Base-by-base conservation (phyloP, 345 rosid genomes). In the Pugionium dolabratum region DNA sequence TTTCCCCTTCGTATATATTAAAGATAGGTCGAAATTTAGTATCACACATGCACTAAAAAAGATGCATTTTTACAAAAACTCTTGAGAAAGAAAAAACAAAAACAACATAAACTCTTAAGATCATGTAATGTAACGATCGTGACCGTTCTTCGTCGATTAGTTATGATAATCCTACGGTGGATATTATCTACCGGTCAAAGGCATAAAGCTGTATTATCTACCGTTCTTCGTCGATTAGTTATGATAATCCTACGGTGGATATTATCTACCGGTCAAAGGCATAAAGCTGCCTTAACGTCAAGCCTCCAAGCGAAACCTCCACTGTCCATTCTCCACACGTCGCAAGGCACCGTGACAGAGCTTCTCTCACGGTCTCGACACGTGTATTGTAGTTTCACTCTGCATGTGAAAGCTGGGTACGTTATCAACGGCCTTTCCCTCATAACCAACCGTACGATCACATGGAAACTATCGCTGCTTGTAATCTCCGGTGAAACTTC, bases 271-370 rank as follows among this genome's bases (percentile, higher is more conserved):
- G n/a, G 26, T 79, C 44, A 83, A 49, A 84, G 73, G 39, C 81
- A 71, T 37, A 89, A 89, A 49, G 96, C 98, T 7, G 98, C 85
- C 51, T 81, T 79, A 41, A 83, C 78, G 69, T 91, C 98, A 30
- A 91, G 79, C 76, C 90, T 80, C 98, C 96, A 91, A 69, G 90
- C 98, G 79, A 81, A 85, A 1, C 90, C 87, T 11, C 96, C 90
- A 0, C 77, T 72, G 57, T 85, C 81, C 90, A 89, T 83, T 61
- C 86, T 77, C 96, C 96, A 91, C 42, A 76, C 90, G 50, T 91
- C 98, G 62, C 98, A 89, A 1, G 96, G 98, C 70, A 85, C 75
- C 48, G 82, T 87, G 4, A 85, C 56, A 1, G 93, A 82, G 35
- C 78, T 76, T 53, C 56, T 81, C 50, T 79, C 88, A 37, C 76